These are phyloP conservation scores for Penicillium decumbens DNA, from an alignment of 2,329 filamentous ascomycete genomes.

Conservation along the genomic window DNA sequence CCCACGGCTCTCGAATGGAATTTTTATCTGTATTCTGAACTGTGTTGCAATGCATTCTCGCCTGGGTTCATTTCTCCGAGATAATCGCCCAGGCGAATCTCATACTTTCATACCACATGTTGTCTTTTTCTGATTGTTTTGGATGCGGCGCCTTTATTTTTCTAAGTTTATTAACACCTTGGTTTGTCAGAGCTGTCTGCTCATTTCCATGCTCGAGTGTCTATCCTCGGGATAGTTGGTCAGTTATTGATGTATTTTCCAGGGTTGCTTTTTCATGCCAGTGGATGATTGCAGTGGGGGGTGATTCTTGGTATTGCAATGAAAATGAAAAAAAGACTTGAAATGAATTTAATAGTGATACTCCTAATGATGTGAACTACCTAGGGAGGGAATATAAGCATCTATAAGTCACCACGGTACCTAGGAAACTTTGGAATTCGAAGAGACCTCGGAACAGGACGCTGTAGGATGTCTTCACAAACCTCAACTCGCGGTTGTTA, in stretches of 20 bases:
- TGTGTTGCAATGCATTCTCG: not conserved
- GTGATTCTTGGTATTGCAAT: not conserved
- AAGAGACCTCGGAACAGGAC: no score
- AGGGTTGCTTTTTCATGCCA: no score
- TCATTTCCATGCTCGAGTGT: not conserved
- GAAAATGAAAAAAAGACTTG: not conserved
- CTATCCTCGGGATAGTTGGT: not conserved
- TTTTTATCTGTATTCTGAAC: not conserved
- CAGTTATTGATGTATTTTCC: not conserved
- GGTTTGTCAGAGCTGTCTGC: not conserved
- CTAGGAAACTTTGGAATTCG: no score
- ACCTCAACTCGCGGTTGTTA: no score
- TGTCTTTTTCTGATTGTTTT: not conserved
- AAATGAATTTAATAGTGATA: not conserved
- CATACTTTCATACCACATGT: not conserved
- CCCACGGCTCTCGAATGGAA: not conserved
- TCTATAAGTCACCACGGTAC: no score
- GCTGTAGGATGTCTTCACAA: no score
- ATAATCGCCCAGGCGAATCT: not conserved
- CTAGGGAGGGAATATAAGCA: no score
- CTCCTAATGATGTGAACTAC: not conserved
- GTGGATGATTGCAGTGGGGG: not conserved
- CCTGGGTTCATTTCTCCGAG: not conserved
- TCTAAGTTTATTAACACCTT: not conserved
- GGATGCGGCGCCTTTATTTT: not conserved